Evolutionary conservation across 1,139 yeast species (phyloP), one percentile per base, ranked within the genome.

Genomic region (Candida glucosophila): DNA sequence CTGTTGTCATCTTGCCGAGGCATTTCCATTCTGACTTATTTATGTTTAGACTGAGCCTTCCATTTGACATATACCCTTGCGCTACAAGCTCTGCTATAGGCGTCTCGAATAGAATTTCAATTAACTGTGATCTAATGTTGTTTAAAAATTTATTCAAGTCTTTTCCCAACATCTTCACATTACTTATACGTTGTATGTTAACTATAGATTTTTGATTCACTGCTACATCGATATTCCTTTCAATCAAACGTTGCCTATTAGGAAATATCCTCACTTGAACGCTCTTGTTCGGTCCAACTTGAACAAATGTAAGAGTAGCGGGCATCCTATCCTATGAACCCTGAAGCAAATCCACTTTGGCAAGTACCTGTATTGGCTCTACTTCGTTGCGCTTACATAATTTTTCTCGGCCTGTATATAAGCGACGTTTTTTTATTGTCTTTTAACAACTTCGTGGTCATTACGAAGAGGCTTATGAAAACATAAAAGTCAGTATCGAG

Each of bases 151-250:
- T 26, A 10, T 25, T 29, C 22, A 37, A 24, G 22, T 41, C 44
- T 16, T 25, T 31, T 8, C 32, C 32, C 8, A 44, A 41, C 10
- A 41, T 26, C 22, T 38, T 39, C 17, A 41, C 24, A 17, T 32
- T 28, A 24, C 37, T 39, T 23, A 37, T 37, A 23, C 32, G 33
- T 12, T 32, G 34, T 19, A 41, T 26, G n/a, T 33, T 30, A 5
- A 41, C 27, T 11, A 39, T 34, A 2, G 45, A 41, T 24, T 34
- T 40, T 22, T 37, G 30, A 31, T 38, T 32, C 14, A 37, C 36
- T 1, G 44, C 29, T 5, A 39, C 28, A 4, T 35, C 30, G 4
- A 35, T 26, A 3, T 35, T 18, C n/a, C n/a, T n/a, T 14, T 29
- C 29, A n/a, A 27, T 15, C 5, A 39, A 22, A 13, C 29, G 30